Evolutionary conservation across 768 basidiomycete genomes (phyloP).

Genomic region (Tylopilus vinaceipallidus): DNA sequence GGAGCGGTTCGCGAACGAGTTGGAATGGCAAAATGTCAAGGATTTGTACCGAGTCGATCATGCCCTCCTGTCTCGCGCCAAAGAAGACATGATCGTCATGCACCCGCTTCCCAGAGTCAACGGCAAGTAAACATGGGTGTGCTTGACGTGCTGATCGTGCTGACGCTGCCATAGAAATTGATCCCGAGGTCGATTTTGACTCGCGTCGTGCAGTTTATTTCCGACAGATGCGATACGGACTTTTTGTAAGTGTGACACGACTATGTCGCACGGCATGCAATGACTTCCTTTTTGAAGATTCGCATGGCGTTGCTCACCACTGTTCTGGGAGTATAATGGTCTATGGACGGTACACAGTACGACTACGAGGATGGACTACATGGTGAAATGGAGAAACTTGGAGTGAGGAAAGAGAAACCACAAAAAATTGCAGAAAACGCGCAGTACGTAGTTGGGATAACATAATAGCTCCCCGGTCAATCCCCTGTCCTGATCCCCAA

Average conservation of each 20-base stretch:
- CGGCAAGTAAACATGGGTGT: slow-evolving; percentile 45
- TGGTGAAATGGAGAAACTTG: too few species aligned
- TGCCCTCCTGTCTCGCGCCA: slow-evolving; percentile 87
- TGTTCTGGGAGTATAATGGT: too few species aligned
- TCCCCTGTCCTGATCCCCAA: too few species aligned
- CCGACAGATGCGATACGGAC: slow-evolving; percentile 97
- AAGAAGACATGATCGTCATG: slow-evolving; percentile 98
- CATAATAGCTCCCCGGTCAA: too few species aligned
- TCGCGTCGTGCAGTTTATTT: slow-evolving; percentile 93
- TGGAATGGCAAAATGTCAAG: slow-evolving; percentile 89
- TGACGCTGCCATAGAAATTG: slow-evolving; percentile 72
- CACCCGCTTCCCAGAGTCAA: slow-evolving; percentile 96
- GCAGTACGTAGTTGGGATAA: too few species aligned
- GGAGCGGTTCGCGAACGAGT: slow-evolving; percentile 81
- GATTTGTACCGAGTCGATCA: slow-evolving; percentile 93
- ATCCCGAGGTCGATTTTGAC: slow-evolving; percentile 97
- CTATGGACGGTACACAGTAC: too few species aligned
- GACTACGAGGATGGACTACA: too few species aligned
- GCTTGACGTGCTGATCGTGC: slow-evolving; percentile 1
- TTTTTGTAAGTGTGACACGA: slow-evolving; percentile 67
- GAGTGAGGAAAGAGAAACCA: too few species aligned
- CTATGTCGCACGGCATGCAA: too few species aligned
- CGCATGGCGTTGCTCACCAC: slow-evolving; percentile 80
- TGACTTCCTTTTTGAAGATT: slow-evolving; percentile 56
- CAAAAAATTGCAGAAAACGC: too few species aligned